Evolutionary conservation across 1,284 basidiomycete genomes (phyloP), one percentile per base, ranked within the genome.

Genomic region (Earliella scabrosa): DNA sequence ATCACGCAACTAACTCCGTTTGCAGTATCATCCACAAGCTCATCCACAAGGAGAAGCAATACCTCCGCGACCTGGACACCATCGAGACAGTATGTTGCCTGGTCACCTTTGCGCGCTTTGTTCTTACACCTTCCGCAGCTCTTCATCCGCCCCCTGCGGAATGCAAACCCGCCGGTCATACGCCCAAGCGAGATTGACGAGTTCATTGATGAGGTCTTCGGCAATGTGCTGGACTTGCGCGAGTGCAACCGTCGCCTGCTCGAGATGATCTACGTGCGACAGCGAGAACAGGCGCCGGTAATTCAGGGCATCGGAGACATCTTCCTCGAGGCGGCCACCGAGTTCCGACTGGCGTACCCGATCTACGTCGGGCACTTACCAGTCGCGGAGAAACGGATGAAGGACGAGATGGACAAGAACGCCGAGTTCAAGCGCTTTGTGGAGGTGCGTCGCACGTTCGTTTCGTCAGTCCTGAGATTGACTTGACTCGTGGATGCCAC

Each of bases 221-320:
- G 89, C 34, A 98, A 97, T 68, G 85, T 97, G 36, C 75, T 88
- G 10, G 90, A 95, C 63, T 75, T 99, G 10, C 85, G 91, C 2
- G 87, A 90, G 66, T 90, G 91, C 64, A 96, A 94, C 61, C 82
- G 86, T 10, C 80, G 86, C 2, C 77, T 98, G 21, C 78, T 98
- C 24, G 94, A 97, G 66, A 82, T 88, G 31, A 83, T 98, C 75
- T 87, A 90, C 52, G 88, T 95, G 21, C 85, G 95, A 24, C 93
- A 98, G 68, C 82, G 93, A 44, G 95, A 98, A 71, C 88, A 96
- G 65, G 82, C 82, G 16, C 92, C 93, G 0, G 81, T 98, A 45
- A 89, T 98, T 39, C 85, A 90, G 59, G 82, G 82, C 43, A 91
- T 98, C 43, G 97, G 96, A 0, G 95, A 98, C 68, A 86, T 98